phyloP scores from a whole-genome alignment of 495 filamentous ascomycete species.

The Recurvomyces mirabilis region DNA sequence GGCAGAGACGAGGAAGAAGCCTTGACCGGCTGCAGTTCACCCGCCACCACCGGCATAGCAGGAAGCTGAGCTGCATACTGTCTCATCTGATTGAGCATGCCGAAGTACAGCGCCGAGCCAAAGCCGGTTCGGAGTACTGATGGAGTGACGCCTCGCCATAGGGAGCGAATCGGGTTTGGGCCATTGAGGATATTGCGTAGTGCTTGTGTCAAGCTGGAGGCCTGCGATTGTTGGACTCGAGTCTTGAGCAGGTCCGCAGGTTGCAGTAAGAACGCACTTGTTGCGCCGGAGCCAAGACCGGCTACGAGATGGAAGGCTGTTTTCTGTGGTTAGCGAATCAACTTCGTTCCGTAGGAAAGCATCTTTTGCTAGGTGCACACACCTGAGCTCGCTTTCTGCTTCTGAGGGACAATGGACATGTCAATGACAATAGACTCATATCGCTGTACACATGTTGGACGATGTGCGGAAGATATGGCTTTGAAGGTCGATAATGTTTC shows the following conservation, averaged over 20 bases:
- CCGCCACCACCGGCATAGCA: slow-evolving; percentile 21
- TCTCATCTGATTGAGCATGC: slow-evolving; percentile 70
- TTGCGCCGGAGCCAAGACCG: slow-evolving; percentile 74
- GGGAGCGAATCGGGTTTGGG: slow-evolving; percentile 51
- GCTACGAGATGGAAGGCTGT: slow-evolving; percentile 72
- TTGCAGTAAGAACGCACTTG: slow-evolving; percentile 82
- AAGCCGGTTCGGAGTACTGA: slow-evolving; percentile 85
- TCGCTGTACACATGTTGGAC: no score
- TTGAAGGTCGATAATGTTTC: no score
- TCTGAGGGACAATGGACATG: slow-evolving; percentile 17
- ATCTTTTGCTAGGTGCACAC: no score
- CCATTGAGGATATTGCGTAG: slow-evolving; percentile 56
- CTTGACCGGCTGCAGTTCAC: slow-evolving; percentile 2
- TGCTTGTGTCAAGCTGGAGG: slow-evolving; percentile 54
- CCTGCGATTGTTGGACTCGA: slow-evolving; percentile 70
- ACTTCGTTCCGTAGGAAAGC: no score
- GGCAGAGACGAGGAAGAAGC: slow-evolving; percentile 63
- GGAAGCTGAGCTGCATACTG: slow-evolving; percentile 35
- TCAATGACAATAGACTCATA: no score
- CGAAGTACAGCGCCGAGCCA: slow-evolving; percentile 91
- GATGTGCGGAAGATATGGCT: no score
- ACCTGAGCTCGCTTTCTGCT: slow-evolving; percentile 20
- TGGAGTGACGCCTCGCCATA: slow-evolving; percentile 92
- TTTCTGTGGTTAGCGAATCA: no score
- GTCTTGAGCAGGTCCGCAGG: slow-evolving; percentile 96